phyloP scores from a whole-genome alignment of 352 stramenopile genomes.

The Phytopythium vexans region DNA sequence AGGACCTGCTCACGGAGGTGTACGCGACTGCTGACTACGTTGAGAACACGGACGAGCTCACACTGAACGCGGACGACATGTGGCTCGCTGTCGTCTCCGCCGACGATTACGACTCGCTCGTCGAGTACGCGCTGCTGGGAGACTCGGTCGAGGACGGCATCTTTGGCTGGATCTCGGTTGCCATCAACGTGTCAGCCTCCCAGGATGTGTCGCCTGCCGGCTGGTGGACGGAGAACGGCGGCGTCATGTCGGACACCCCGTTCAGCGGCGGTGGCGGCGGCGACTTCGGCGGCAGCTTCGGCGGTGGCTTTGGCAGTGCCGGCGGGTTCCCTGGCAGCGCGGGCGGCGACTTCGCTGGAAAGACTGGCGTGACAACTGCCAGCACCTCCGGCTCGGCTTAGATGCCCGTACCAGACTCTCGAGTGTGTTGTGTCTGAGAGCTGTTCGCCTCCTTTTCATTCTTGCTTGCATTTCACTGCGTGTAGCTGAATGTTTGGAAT shows the following conservation, averaged over 20 bases:
- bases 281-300: constrained; percentile 7
- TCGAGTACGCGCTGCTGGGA: constrained; percentile 14
- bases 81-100: constrained; percentile 11
- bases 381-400: too few species aligned
- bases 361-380: not conserved
- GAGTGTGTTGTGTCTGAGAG: too few species aligned
- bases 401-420: too few species aligned
- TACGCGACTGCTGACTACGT: constrained; percentile 19
- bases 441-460: too few species aligned
- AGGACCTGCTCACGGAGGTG: constrained; percentile 22
- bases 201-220: constrained; percentile 8
- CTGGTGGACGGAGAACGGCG: constrained; percentile 11
- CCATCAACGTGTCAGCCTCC: constrained; percentile 14
- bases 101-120: constrained; percentile 18
- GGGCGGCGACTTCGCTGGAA: not conserved
- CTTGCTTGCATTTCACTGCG: too few species aligned
- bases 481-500: too few species aligned
- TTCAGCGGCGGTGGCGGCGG: constrained; percentile 8
- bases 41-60: constrained; percentile 22
- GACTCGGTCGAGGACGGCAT: constrained; percentile 16
- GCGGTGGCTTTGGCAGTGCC: constrained; percentile 7
- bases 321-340: too few species aligned
- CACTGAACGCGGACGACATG: constrained; percentile 18
- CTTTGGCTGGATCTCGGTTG: constrained; percentile 21
- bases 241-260: constrained; percentile 8